Evolutionary conservation across 345 rosid genomes (phyloP), one percentile per base, ranked within the genome.

Genomic region (Turnera subulata): DNA sequence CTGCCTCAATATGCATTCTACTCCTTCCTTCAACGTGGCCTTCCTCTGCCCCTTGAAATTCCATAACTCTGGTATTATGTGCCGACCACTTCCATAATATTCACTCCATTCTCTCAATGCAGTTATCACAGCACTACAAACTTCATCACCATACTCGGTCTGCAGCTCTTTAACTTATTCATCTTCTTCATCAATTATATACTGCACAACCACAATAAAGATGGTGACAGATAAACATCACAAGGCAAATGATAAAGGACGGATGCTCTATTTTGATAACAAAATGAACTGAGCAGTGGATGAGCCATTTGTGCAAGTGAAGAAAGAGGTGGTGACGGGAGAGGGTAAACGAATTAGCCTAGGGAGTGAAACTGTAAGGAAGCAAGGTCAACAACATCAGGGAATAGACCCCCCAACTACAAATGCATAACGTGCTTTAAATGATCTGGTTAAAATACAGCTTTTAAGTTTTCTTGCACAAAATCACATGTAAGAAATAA

Each of bases 61-160:
- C 81, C 83, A 81, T 4, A 78, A 46, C 75, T 75, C 85, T 10
- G 57, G 54, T 14, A 75, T 66, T 0, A 40, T 20, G 62, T 75
- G 70, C 54, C 85, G 70, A 7, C 85, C 85, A 57, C 82, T 81
- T 21, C 73, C 73, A 13, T 78, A 75, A 55, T 75, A 81, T 38
- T 75, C 77, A 12, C 70, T 78, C 56, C 70, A 49, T 68, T 81
- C 80, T 2, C 6, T 44, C 43, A 67, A 17, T 12, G 82, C 77
- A 26, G 45, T 62, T 9, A 17, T 46, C 56, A 81, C 80, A 49
- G 80, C 75, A 59, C 59, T n/a, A 37, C 21, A 47, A 39, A 58
- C 81, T 42, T 65, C 72, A 16, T 59, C 73, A 8, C 77, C 83
- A 10, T 12, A 58, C 39, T 81, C 83, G 11, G 52, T 53, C 65